Evolutionary conservation across 768 basidiomycete species (phyloP).

Genomic region (Piloderma croceum): DNA sequence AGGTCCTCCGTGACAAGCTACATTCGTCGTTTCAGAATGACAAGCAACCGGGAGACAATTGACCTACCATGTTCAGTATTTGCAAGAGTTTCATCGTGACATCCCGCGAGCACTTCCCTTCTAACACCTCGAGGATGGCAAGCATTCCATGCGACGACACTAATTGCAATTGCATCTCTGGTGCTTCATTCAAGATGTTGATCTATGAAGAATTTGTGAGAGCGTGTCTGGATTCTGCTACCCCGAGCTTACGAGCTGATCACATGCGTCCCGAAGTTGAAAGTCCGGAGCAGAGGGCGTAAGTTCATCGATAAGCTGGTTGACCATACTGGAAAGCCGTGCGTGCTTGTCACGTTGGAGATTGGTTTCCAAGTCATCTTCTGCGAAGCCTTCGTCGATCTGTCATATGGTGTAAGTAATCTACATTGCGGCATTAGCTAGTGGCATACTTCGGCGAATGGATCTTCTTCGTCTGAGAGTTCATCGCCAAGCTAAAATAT

Average conservation of each 20-base stretch:
- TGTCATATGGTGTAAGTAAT: constrained; percentile 21
- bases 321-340: constrained; percentile 73
- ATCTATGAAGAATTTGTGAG: constrained; percentile 42
- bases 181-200: constrained; percentile 66
- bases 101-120: constrained; percentile 80
- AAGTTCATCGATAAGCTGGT: constrained; percentile 81
- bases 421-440: not conserved
- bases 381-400: constrained; percentile 92
- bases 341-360: constrained; percentile 92
- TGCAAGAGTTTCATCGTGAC: constrained; percentile 80
- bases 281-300: constrained; percentile 78
- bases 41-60: not conserved
- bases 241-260: constrained; percentile 65
- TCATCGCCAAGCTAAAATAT: constrained; percentile 65
- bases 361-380: constrained; percentile 89
- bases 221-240: not conserved
- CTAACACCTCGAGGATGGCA: constrained; percentile 88
- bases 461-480: constrained; percentile 87
- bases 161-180: constrained; percentile 84
- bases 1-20: constrained; percentile 69
- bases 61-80: constrained; percentile 79
- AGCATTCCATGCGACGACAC: constrained; percentile 93
- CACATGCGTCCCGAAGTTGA: constrained; percentile 77
- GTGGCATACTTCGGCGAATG: constrained; percentile 78
- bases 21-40: not conserved